Percentiles rank a stretch among this genome's conserved stretches.
These are phyloP conservation scores for Diaporthe amygdali DNA, from an alignment of 2,329 filamentous ascomycete species.

Conservation along the genomic window DNA sequence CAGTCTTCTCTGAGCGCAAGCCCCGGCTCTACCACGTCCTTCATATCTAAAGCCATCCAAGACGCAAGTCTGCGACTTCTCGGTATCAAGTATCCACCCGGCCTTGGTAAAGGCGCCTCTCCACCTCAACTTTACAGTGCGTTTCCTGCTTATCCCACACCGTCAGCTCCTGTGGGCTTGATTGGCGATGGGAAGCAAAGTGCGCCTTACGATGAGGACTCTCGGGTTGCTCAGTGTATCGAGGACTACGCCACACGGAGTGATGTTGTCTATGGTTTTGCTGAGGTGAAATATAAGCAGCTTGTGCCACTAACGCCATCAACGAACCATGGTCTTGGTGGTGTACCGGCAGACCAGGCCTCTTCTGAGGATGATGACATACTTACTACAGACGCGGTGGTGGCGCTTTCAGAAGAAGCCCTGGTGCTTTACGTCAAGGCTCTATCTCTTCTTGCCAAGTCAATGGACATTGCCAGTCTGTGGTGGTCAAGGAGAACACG, in stretches of 20 bases:
- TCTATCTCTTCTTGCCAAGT: slow-evolving; percentile 85
- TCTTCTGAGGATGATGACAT: slow-evolving; percentile 75
- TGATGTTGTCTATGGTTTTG: slow-evolving; percentile 96
- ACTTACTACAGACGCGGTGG: slow-evolving; percentile 83
- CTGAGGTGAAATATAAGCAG: slow-evolving; percentile 98
- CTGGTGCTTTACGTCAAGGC: slow-evolving; percentile 96
- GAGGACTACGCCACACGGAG: slow-evolving; percentile 93
- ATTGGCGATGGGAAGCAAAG: slow-evolving; percentile 70
- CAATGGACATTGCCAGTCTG: slow-evolving; percentile 90
- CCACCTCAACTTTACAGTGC: slow-evolving; percentile 79
- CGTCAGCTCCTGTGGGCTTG: slow-evolving; percentile 64
- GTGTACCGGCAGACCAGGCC: slow-evolving; percentile 59
- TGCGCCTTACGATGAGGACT: slow-evolving; percentile 76
- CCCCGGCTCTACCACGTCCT: slow-evolving; percentile 78
- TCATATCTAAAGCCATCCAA: slow-evolving; percentile 93
- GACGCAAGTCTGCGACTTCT: slow-evolving; percentile 83
- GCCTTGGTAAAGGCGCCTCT: slow-evolving; percentile 68
- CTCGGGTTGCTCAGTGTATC: slow-evolving; percentile 76
- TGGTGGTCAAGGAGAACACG: slow-evolving; percentile 88
- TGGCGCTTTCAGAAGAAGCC: slow-evolving; percentile 90
- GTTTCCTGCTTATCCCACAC: slow-evolving; percentile 83
- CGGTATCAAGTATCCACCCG: slow-evolving; percentile 72
- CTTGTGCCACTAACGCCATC: slow-evolving; percentile 88
- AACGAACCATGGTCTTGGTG: slow-evolving; percentile 72
- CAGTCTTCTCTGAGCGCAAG: slow-evolving; percentile 78